phyloP scores from a whole-genome alignment of 768 basidiomycete genomes.

The Suillus fuscotomentosus region DNA sequence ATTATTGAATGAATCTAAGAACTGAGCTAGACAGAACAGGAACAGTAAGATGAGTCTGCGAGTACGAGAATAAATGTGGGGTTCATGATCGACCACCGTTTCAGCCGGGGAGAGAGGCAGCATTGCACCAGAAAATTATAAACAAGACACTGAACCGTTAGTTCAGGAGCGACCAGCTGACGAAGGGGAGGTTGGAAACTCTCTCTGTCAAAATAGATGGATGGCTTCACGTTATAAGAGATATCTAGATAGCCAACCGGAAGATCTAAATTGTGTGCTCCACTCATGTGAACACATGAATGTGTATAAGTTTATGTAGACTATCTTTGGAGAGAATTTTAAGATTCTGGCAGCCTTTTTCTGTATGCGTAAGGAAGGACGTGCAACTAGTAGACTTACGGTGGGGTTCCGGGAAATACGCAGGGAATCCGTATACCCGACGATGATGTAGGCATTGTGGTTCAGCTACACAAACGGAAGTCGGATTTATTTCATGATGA shows the following conservation, averaged over 20 bases:
- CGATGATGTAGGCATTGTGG: too few species aligned
- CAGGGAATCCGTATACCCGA: too few species aligned
- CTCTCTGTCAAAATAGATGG: background rate
- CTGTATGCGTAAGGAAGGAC: too few species aligned
- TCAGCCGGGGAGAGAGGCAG: background rate
- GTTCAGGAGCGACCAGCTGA: background rate
- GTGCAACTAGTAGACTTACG: too few species aligned
- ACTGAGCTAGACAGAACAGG: conserved; percentile 42
- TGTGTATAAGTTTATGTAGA: too few species aligned
- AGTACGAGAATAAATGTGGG: conserved; percentile 16
- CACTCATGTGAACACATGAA: too few species aligned
- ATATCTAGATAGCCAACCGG: too few species aligned
- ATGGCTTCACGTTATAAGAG: conserved; percentile 1
- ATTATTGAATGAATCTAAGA: conserved; percentile 44
- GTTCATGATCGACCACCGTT: conserved; percentile 2
- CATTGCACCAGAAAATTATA: conserved; percentile 8
- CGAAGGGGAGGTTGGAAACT: background rate
- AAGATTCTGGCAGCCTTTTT: too few species aligned
- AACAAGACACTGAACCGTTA: background rate
- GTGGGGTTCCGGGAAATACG: too few species aligned
- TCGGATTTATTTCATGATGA: too few species aligned
- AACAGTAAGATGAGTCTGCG: conserved; percentile 31
- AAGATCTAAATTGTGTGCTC: background rate
- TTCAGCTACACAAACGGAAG: too few species aligned
- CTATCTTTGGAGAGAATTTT: too few species aligned